Evolutionary conservation across 2,329 filamentous ascomycete species (phyloP).

Genomic region (Aureobasidium pullulans): DNA sequence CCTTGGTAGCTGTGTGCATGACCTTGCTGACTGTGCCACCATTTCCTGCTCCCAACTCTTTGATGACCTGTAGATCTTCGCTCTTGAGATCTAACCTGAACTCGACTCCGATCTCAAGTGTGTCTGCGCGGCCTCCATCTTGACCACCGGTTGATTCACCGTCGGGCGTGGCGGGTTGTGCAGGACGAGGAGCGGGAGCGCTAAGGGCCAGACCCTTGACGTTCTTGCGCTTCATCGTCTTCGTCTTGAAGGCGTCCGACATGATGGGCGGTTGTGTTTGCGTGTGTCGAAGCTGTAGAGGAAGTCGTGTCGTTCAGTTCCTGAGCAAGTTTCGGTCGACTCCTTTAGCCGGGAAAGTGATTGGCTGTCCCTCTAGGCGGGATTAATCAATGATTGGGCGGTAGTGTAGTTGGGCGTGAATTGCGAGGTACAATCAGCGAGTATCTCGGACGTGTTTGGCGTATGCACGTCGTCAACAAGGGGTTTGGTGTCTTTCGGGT

Average conservation of each 20-base stretch:
- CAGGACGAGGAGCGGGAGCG: slow-evolving; percentile 63
- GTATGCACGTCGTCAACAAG: slow-evolving; percentile 7
- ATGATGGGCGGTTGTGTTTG: slow-evolving; percentile 18
- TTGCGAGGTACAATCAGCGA: background rate
- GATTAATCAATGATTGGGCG: slow-evolving; percentile 4
- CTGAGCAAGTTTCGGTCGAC: background rate
- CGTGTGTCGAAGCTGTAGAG: background rate
- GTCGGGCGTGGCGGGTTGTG: slow-evolving; percentile 66
- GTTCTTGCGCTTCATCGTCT: slow-evolving; percentile 98
- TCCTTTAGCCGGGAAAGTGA: background rate
- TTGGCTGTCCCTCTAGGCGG: background rate
- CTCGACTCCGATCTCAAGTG: slow-evolving; percentile 92
- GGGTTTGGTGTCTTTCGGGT: background rate
- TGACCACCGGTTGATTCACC: slow-evolving; percentile 55
- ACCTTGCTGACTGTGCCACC: slow-evolving; percentile 98
- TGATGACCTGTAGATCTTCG: slow-evolving; percentile 86
- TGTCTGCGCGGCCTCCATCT: slow-evolving; percentile 53
- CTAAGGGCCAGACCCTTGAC: slow-evolving; percentile 90
- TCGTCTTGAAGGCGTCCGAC: slow-evolving; percentile 57
- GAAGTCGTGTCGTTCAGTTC: background rate
- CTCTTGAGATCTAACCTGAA: slow-evolving; percentile 88
- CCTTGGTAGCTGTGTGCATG: slow-evolving; percentile 86
- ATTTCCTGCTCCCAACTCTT: slow-evolving; percentile 92
- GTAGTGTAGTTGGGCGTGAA: background rate
- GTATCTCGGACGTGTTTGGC: background rate